A percentile compares a stretch with the other conserved stretches of the same genome.
phyloP scores from a whole-genome alignment of 2,329 filamentous ascomycete genomes.

The Gnomoniopsis sp. region DNA sequence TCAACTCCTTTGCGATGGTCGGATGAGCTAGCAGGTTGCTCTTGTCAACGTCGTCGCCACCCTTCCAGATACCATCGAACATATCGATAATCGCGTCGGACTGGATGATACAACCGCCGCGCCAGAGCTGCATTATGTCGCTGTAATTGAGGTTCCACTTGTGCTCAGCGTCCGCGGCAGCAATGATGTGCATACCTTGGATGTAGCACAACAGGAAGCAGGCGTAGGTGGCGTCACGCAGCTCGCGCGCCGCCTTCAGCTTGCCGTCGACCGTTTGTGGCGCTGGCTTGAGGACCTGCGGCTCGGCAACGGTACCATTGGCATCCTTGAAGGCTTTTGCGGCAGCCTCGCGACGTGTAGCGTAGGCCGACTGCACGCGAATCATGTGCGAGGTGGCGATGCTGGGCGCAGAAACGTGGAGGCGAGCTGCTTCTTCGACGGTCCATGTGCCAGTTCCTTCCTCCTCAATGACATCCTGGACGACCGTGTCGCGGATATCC shows the following conservation, averaged over 20 bases:
- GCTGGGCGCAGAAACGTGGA: slow-evolving; percentile 63
- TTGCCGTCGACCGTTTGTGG: slow-evolving; percentile 30
- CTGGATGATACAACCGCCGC: slow-evolving; percentile 68
- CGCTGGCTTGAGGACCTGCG: slow-evolving; percentile 16
- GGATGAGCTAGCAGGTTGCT: slow-evolving; percentile 34
- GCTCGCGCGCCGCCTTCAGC: slow-evolving; percentile 47
- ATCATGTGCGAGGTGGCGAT: slow-evolving; percentile 61
- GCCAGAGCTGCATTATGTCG: slow-evolving; percentile 60
- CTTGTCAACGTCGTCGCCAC: slow-evolving; percentile 30
- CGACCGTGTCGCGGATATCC: slow-evolving; percentile 65
- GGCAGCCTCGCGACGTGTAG: slow-evolving; percentile 49
- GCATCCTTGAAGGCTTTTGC: slow-evolving; percentile 50
- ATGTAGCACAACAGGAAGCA: slow-evolving; percentile 60
- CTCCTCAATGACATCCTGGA: slow-evolving; percentile 63
- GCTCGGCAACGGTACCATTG: slow-evolving; percentile 25
- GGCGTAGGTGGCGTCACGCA: slow-evolving; percentile 60
- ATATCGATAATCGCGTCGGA: slow-evolving; percentile 62
- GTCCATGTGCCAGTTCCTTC: slow-evolving; percentile 68
- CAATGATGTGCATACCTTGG: slow-evolving; percentile 64
- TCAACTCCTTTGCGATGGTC: slow-evolving; percentile 51
- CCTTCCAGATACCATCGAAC: slow-evolving; percentile 43
- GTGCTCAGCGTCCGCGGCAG: slow-evolving; percentile 53
- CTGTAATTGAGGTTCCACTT: slow-evolving; percentile 55
- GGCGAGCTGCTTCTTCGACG: slow-evolving; percentile 55
- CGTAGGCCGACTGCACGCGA: slow-evolving; percentile 61